phyloP scores from a whole-genome alignment of 1,284 basidiomycete genomes.

The Cutaneotrichosporon cavernicola region DNA sequence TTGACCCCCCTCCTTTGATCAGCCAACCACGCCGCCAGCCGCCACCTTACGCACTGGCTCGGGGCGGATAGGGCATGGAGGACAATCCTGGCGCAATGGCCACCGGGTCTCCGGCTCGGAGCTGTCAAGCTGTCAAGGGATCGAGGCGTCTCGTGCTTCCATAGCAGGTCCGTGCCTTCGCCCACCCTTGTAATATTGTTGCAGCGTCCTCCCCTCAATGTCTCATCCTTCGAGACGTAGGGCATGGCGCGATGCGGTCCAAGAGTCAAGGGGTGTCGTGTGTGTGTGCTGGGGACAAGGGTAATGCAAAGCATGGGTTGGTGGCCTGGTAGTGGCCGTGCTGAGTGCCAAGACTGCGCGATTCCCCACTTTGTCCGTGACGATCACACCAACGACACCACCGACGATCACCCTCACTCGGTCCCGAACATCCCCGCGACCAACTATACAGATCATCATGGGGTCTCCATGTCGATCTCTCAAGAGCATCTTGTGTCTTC shows the following conservation, averaged over 20 bases:
- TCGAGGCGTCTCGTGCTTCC: neutral
- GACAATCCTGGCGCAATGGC: neutral
- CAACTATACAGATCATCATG: no score
- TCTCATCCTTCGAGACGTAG: neutral
- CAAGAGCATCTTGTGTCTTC: no score
- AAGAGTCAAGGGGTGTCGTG: neutral
- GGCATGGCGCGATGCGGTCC: neutral
- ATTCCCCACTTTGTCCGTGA: neutral
- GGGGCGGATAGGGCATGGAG: neutral
- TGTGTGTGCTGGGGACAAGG: neutral
- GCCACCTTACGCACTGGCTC: neutral
- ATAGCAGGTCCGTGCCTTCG: neutral
- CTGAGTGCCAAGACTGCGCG: neutral
- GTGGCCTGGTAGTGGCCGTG: neutral
- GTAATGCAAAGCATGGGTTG: no score
- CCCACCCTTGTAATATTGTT: neutral
- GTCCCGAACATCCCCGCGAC: no score
- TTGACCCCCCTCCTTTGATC: neutral
- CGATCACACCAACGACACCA: neutral
- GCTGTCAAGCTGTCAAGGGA: neutral
- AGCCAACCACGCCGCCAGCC: neutral
- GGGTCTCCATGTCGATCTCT: no score
- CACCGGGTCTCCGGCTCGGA: neutral
- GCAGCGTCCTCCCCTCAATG: neutral
- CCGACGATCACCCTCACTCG: no score